These are phyloP conservation scores for Solanum clarkiae DNA, from an alignment of 257 asterid genomes.

Conservation along the genomic window DNA sequence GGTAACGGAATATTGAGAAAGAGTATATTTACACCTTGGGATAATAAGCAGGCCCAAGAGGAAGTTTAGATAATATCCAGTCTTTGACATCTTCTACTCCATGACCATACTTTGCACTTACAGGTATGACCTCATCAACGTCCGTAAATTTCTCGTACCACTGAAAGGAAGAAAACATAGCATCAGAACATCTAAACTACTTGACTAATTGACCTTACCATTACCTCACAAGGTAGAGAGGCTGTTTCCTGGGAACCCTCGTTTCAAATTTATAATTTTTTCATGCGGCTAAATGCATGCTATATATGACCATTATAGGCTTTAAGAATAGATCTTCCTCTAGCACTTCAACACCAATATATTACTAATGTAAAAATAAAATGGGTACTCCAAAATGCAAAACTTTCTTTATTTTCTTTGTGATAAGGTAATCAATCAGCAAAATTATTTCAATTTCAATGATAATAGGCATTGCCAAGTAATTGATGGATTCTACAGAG, in stretches of 20 bases:
- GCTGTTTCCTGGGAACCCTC: too few relatives aligned
- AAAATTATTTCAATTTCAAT: background rate
- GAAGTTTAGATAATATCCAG: constrained; percentile 93
- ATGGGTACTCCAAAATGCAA: background rate
- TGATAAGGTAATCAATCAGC: background rate
- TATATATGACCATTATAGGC: background rate
- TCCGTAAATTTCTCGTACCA: constrained; percentile 89
- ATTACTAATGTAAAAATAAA: background rate
- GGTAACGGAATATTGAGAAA: background rate
- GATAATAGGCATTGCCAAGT: background rate
- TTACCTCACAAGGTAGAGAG: too few relatives aligned
- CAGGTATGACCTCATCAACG: constrained; percentile 96
- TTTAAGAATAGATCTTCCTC: background rate
- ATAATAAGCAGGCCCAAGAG: constrained; percentile 78
- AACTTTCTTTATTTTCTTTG: background rate
- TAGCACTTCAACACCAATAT: background rate
- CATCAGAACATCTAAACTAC: background rate
- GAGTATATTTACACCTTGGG: constrained; percentile 50
- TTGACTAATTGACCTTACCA: background rate
- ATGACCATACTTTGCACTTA: constrained; percentile 94
- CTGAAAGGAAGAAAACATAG: constrained; percentile 28
- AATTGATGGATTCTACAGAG: background rate
- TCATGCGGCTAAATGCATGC: background rate
- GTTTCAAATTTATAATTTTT: background rate
- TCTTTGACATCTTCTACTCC: constrained; percentile 94